Conservation (phyloP, 2,329 filamentous ascomycete genomes). For the Pseudogymnoascus verrucosus region DNA sequence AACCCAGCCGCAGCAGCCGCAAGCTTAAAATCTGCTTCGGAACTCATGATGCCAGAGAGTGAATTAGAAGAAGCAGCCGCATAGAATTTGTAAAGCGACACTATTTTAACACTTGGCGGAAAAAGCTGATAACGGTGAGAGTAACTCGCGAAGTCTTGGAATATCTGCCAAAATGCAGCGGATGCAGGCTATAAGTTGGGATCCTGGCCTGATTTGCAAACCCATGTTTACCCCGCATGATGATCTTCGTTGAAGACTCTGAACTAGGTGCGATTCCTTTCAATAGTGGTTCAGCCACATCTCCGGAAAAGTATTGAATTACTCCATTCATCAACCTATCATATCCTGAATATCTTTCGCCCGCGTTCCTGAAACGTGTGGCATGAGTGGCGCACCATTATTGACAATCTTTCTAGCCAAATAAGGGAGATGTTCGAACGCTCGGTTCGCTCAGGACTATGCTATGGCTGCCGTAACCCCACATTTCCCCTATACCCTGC, state of each 20-base stretch:
- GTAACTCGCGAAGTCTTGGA: not conserved
- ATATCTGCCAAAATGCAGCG: not conserved
- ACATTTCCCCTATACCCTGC: not conserved
- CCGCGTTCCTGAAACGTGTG: not conserved
- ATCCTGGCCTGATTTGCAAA: not conserved
- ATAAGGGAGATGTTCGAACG: not conserved
- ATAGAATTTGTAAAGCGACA: not conserved
- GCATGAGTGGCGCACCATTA: not conserved
- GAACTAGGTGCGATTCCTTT: not conserved
- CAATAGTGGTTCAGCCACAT: not conserved
- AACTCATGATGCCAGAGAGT: not conserved
- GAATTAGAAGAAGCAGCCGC: not conserved
- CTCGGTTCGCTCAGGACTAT: not conserved
- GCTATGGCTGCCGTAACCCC: not conserved
- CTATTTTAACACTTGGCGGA: not conserved
- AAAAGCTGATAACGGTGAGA: not conserved
- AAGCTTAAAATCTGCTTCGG: conserved; percentile 15
- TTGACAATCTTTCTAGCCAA: not conserved
- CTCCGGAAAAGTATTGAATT: not conserved
- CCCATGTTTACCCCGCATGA: not conserved
- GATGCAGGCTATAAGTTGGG: not conserved
- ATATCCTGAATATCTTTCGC: not conserved
- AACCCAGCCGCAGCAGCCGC: conserved; percentile 30
- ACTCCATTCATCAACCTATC: not conserved
- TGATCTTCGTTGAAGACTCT: not conserved